Percentiles rank a stretch among this genome's conserved stretches.
Evolutionary conservation across 2,329 filamentous ascomycete genomes (phyloP).

Genomic region (Didymella pomorum): DNA sequence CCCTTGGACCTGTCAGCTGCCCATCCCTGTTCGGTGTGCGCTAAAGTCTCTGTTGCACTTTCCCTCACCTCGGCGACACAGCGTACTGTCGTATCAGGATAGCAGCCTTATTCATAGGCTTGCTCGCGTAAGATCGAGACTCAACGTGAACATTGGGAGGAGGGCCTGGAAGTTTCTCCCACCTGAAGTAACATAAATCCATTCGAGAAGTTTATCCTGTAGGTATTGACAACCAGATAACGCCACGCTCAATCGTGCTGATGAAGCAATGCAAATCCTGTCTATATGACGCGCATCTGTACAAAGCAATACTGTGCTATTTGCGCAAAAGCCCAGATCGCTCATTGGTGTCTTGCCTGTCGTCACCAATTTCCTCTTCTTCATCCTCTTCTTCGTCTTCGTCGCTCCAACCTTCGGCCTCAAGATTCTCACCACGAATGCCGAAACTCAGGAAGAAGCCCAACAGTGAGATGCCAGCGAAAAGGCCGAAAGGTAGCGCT

Average conservation of each 20-base stretch:
- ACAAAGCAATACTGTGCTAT: slow-evolving; percentile 18
- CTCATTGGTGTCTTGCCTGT: slow-evolving; percentile 33
- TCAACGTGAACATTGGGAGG: neutral
- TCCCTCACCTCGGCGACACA: neutral
- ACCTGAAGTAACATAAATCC: slow-evolving; percentile 1
- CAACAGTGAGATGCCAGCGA: slow-evolving; percentile 80
- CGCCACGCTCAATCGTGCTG: slow-evolving; percentile 13
- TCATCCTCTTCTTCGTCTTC: slow-evolving; percentile 42
- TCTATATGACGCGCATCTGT: slow-evolving; percentile 12
- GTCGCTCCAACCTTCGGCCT: slow-evolving; percentile 65
- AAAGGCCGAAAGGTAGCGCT: slow-evolving; percentile 83
- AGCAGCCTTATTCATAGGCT: neutral
- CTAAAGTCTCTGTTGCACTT: neutral
- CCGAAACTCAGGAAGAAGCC: slow-evolving; percentile 83
- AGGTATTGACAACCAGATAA: slow-evolving; percentile 3
- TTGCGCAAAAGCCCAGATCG: slow-evolving; percentile 43
- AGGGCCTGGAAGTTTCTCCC: neutral
- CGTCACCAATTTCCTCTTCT: slow-evolving; percentile 33
- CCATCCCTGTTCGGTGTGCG: neutral
- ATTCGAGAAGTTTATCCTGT: slow-evolving; percentile 6
- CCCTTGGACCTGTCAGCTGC: neutral
- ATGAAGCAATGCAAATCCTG: slow-evolving; percentile 11
- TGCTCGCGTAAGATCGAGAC: neutral
- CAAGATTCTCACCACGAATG: slow-evolving; percentile 70
- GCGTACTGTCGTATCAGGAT: neutral